These are phyloP conservation scores for Eleusine coracana DNA, from an alignment of 176 grass and related monocot species.

Conservation along the genomic window DNA sequence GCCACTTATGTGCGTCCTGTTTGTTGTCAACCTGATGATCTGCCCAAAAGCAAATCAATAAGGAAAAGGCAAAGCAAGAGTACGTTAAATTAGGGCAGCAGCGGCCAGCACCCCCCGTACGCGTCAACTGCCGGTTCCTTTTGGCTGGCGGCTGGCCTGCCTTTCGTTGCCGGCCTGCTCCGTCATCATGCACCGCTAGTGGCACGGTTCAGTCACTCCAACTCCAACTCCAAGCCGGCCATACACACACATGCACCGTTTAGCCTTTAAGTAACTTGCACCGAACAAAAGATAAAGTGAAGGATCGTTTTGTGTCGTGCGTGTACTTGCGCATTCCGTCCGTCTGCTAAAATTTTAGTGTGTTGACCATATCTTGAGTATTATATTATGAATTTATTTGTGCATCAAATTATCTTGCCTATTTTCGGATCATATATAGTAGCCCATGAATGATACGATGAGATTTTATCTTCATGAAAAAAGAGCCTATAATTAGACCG, in stretches of 20 bases:
- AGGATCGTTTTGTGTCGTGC: background rate
- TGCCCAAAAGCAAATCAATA: conserved; percentile 17
- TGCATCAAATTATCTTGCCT: background rate
- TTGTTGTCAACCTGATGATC: conserved; percentile 14
- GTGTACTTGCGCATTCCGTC: background rate
- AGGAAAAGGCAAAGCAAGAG: background rate
- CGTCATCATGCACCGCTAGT: conserved; percentile 35
- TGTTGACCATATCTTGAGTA: conserved; percentile 12
- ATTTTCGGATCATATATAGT: background rate
- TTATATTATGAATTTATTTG: background rate
- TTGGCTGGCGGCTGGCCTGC: conserved; percentile 24
- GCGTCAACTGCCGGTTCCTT: conserved; percentile 51
- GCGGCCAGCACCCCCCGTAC: conserved; percentile 34
- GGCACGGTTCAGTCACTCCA: conserved; percentile 43
- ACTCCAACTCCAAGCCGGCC: conserved; percentile 31
- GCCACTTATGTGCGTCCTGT: background rate
- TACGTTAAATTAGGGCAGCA: background rate
- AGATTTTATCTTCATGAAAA: background rate
- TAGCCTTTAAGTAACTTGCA: conserved; percentile 47
- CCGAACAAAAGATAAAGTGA: conserved; percentile 52
- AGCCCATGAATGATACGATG: background rate
- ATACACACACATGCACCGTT: conserved; percentile 11
- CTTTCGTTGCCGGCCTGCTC: conserved; percentile 39
- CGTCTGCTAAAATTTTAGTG: background rate
- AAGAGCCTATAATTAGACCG: conserved; percentile 10